Evolutionary conservation across 352 stramenopile species (phyloP), one percentile per base, ranked within the genome.

Genomic region (Globisporangium cederbergense): DNA sequence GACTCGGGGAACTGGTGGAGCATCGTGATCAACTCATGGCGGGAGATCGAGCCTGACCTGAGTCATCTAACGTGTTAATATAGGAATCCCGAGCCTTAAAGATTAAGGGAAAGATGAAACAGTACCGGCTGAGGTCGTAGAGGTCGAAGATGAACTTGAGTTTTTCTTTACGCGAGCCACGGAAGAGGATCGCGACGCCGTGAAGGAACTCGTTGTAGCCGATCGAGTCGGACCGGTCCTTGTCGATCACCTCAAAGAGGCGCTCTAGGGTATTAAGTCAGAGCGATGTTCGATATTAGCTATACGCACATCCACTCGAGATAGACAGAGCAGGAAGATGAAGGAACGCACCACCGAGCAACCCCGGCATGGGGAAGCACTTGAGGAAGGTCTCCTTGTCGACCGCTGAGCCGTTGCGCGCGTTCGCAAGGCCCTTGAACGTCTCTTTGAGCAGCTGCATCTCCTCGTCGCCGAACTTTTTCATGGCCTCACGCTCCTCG

Each of bases 351-450:
- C 83, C 82, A 13, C 92, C 91, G 14, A 98, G 76, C 0, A 98
- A 70, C 8, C 93, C 92, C 22, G 89, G 90, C 65, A 98, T 79
- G 0, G 90, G 88, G 57, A 98, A 98, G 58, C 92, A 97, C 72
- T 97, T 97, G 68, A 98, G 83, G 70, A 98, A 98, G 0, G 90
- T 97, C 45, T 97, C 88, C 54, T 98, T 98, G 71, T 98, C 91
- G 13, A 98, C 83, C 2, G 77, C 76, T 16, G 72, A 70, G 22
- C 84, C 83, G 60, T 86, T 86, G 74, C 79, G 83, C 32, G 63
- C 68, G 51, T 81, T 81, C 1, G 84, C 82, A 34, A 93, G 66
- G 2, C 83, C 86, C 40, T 91, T 89, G 67, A 93, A 95, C 7
- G 84, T 92, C 63, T 92, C 81, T 18, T 81, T 83, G 16, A 95